Conservation (phyloP, 1,139 yeast genomes). For the Hyphopichia burtonii region DNA sequence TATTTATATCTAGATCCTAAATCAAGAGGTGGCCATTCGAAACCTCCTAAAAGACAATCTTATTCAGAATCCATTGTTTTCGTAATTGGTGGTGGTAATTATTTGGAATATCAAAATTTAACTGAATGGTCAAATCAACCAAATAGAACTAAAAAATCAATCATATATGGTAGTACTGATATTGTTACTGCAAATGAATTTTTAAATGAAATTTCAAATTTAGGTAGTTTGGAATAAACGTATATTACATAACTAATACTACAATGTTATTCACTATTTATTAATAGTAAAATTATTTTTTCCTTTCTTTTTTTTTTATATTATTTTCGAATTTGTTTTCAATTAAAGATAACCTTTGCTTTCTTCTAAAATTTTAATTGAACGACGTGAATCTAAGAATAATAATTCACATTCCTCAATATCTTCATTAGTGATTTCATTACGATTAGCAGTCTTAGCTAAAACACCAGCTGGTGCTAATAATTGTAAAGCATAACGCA, state of each 20-base stretch:
- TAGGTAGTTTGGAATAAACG: conserved; percentile 36
- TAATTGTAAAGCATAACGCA: conserved; percentile 89
- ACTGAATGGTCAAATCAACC: conserved; percentile 74
- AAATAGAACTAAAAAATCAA: conserved; percentile 38
- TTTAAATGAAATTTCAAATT: conserved; percentile 64
- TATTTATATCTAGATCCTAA: conserved; percentile 89
- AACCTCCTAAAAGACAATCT: conserved; percentile 82
- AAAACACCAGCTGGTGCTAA: conserved; percentile 88
- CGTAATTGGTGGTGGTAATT: conserved; percentile 96
- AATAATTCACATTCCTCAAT: conserved; percentile 83
- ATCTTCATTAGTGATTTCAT: conserved; percentile 67
- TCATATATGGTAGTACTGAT: conserved; percentile 86
- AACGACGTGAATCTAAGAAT: conserved; percentile 86
- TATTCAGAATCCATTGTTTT: conserved; percentile 84
- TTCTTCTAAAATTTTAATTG: conserved; percentile 71
- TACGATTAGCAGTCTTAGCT: conserved; percentile 70
- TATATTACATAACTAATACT: not conserved
- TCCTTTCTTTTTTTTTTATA: not conserved
- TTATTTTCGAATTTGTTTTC: not conserved
- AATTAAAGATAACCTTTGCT: conserved; percentile 46
- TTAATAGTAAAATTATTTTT: not conserved
- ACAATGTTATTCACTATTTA: not conserved
- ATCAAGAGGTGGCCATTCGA: conserved; percentile 84
- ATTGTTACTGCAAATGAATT: conserved; percentile 77
- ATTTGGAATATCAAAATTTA: conserved; percentile 87